These are phyloP conservation scores for Cercospora zeina DNA, from an alignment of 2,329 filamentous ascomycete species.

Conservation along the genomic window DNA sequence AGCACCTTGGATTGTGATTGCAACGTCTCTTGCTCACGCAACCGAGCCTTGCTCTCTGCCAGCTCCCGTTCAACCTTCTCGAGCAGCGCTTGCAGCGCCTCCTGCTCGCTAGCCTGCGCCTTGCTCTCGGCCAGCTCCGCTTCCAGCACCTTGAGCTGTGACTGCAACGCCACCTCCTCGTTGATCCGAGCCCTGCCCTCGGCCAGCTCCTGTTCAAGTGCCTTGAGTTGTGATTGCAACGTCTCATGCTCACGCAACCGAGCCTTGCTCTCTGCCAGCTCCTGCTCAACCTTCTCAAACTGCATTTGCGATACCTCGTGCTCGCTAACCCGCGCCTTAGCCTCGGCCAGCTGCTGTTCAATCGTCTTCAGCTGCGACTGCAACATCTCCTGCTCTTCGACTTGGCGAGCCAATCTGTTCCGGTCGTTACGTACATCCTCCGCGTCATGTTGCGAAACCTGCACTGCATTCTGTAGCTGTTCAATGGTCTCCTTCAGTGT, in stretches of 20 bases:
- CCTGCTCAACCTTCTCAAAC: background rate
- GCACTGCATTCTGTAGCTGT: slow-evolving; percentile 30
- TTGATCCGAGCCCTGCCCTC: background rate
- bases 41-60: slow-evolving; percentile 20
- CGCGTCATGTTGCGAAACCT: slow-evolving; percentile 27
- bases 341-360: background rate
- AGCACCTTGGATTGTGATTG: background rate
- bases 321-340: background rate
- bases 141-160: background rate
- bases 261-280: slow-evolving; percentile 19
- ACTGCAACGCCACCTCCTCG: background rate
- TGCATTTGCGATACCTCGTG: background rate
- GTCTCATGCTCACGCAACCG: slow-evolving; percentile 12
- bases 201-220: background rate
- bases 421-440: slow-evolving; percentile 21
- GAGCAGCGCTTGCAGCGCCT: background rate
- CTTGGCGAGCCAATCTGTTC: slow-evolving; percentile 11
- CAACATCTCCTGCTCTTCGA: slow-evolving; percentile 9
- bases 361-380: background rate
- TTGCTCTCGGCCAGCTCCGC: slow-evolving; percentile 19
- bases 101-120: slow-evolving; percentile 25
- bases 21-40: slow-evolving; percentile 24
- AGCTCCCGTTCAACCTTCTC: background rate
- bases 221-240: background rate
- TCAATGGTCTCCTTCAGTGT: slow-evolving; percentile 23